Conservation (phyloP, 371 early-diverging fungal species). For the Mucor mucedo region DNA sequence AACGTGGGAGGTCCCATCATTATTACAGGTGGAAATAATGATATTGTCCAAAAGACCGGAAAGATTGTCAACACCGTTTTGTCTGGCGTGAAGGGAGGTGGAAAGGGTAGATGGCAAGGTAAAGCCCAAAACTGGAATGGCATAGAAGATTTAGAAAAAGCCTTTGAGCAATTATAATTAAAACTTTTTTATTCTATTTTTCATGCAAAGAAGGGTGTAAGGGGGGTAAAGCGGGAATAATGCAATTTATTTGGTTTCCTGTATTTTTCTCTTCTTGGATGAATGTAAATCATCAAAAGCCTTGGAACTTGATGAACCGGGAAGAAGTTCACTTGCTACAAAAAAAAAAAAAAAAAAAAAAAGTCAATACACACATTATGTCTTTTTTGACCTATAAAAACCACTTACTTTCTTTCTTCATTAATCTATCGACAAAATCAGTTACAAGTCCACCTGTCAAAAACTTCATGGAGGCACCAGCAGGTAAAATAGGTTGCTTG, state of each 20-base stretch:
- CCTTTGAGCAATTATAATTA: conserved; percentile 5
- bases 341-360: conserved; percentile 1
- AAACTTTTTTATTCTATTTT: no score
- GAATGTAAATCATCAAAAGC: conserved; percentile 51
- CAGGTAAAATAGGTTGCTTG: conserved; percentile 70
- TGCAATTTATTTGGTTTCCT: not conserved
- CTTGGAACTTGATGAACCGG: conserved; percentile 43
- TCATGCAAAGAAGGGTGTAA: not conserved
- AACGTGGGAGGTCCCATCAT: conserved; percentile 61
- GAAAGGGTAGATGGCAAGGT: conserved; percentile 72
- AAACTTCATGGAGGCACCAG: conserved; percentile 74
- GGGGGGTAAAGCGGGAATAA: conserved; percentile 1
- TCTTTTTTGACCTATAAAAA: not conserved
- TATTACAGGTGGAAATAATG: conserved; percentile 50
- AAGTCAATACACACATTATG: not conserved
- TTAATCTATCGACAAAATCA: conserved; percentile 67
- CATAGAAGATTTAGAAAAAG: conserved; percentile 35
- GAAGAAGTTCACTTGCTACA: conserved; percentile 43
- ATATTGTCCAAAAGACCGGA: conserved; percentile 51
- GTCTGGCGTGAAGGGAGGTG: conserved; percentile 64
- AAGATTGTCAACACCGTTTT: conserved; percentile 41
- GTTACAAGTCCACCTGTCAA: conserved; percentile 72
- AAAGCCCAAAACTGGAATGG: conserved; percentile 64
- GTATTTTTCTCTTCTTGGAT: conserved; percentile 27
- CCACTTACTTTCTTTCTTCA: conserved; percentile 37